A percentile compares a stretch with the other conserved stretches of the same genome.
phyloP scores from a whole-genome alignment of 2,329 filamentous ascomycete genomes.

The Pestalotiopsis sp. region DNA sequence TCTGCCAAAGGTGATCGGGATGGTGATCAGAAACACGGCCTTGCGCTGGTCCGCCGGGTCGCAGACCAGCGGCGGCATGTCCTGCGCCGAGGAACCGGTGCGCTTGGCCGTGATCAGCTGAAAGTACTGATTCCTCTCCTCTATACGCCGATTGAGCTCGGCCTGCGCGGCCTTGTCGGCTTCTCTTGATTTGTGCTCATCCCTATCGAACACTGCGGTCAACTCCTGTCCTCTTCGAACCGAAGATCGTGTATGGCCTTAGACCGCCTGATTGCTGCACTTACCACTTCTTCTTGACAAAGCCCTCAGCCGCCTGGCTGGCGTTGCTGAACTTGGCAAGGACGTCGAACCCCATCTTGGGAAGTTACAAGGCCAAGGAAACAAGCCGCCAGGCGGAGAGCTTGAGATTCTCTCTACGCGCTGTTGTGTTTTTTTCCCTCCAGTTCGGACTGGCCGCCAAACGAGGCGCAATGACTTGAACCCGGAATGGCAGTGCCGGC shows the following conservation, averaged over 20 bases:
- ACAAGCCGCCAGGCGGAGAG: slow-evolving; percentile 4
- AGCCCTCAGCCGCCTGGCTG: slow-evolving; percentile 16
- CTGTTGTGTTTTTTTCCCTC: neutral
- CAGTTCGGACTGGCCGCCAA: neutral
- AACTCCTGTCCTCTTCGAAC: neutral
- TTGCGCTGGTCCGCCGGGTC: slow-evolving; percentile 17
- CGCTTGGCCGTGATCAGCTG: slow-evolving; percentile 22
- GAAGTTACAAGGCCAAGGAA: neutral
- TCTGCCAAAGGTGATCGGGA: slow-evolving; percentile 26
- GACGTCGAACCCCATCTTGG: slow-evolving; percentile 20
- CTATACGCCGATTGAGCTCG: slow-evolving; percentile 16
- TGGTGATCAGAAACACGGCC: slow-evolving; percentile 30
- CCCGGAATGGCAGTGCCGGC: neutral
- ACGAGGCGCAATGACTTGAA: neutral
- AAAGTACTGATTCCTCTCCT: slow-evolving; percentile 24
- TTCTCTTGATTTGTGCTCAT: slow-evolving; percentile 13
- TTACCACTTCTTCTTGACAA: slow-evolving; percentile 23
- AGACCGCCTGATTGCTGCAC: neutral
- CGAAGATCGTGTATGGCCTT: neutral
- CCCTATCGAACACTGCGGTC: neutral
- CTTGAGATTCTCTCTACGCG: neutral
- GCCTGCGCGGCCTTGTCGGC: slow-evolving; percentile 13
- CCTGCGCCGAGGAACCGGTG: slow-evolving; percentile 19
- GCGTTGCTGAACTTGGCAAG: slow-evolving; percentile 18
- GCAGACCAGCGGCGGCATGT: slow-evolving; percentile 23